phyloP scores from a whole-genome alignment of 2,329 filamentous ascomycete species.

The Metarhizium album region DNA sequence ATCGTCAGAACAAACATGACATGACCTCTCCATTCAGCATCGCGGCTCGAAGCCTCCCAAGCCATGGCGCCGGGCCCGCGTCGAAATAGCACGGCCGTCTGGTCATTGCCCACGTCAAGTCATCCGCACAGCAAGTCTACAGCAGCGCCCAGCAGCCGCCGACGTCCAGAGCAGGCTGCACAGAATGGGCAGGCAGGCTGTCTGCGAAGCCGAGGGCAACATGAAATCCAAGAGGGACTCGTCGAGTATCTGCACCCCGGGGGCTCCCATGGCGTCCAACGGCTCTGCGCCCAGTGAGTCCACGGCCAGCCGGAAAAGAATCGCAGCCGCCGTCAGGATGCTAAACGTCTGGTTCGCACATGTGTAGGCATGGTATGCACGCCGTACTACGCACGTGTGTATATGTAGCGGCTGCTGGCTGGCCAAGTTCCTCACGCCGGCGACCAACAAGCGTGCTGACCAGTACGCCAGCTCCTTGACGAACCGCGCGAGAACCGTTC shows the following conservation, averaged over 20 bases:
- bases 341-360: no score
- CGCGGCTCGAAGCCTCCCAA: constrained; percentile 50
- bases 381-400: no score
- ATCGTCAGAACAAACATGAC: constrained; percentile 54
- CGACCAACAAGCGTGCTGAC: constrained; percentile 41
- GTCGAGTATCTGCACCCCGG: constrained; percentile 52
- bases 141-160: constrained; percentile 19
- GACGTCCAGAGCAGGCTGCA: constrained; percentile 23
- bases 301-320: no score
- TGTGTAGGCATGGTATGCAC: no score
- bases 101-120: constrained; percentile 48
- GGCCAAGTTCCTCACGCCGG: constrained; percentile 39
- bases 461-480: constrained; percentile 33
- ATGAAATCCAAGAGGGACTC: no score
- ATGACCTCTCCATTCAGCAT: constrained; percentile 42
- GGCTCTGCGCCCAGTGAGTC: constrained; percentile 39
- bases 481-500: constrained; percentile 35
- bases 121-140: constrained; percentile 39
- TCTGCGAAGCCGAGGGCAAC: constrained; percentile 39
- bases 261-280: constrained; percentile 43
- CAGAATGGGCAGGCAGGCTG: constrained; percentile 10
- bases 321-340: background rate
- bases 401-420: constrained; percentile 35
- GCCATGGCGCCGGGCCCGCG: constrained; percentile 40
- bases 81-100: constrained; percentile 49